Evolutionary conservation across 2,329 filamentous ascomycete species (phyloP), one percentile per base, ranked within the genome.

Genomic region (Chaetothyriales sp.): DNA sequence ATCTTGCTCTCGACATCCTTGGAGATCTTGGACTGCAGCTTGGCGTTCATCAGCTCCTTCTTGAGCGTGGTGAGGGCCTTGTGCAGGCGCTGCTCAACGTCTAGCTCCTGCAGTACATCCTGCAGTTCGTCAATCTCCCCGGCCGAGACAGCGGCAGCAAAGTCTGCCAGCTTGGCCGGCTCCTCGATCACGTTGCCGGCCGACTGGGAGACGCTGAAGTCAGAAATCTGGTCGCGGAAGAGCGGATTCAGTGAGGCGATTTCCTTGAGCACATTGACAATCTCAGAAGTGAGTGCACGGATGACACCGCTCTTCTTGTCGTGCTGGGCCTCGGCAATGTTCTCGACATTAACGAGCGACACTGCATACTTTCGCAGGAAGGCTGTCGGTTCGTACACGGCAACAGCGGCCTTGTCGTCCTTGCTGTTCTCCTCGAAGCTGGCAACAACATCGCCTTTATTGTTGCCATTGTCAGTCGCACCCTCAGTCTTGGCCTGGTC

Each of bases 1-100:
- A 98, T 96, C 70, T 95, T 95, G 63, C 80, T 87, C 66, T 96
- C 92, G 18, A 98, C 93, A 63, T 98, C 92, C 70, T 95, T 95
- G 52, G 85, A 87, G 52, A 98, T 96, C 73, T 96, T 98, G 51
- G 86, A 90, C 66, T 95, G 90, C 26, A 98, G 73, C 65, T 96
- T 86, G 0, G 92, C 92, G 60, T 96, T 98, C 84, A 96, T 95
- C 49, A 95, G 78, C 70, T 98, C 92, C 68, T 95, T 96, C 73
- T 98, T 98, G 58, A 98, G 74, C 1, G 96, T 86, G 44, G 90
- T 79, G 2, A 98, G 72, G 0, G 90, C 86, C 68, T 95, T 96
- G 60, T 88, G 84, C 68, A 98, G 78, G 56, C 93, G 79, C 61
- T 94, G 84, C 66, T 96, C 89, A 15, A 98, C 83, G 61, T 95